phyloP scores from a whole-genome alignment of 176 grass and related monocot genomes.

The Phoenix dactylifera region DNA sequence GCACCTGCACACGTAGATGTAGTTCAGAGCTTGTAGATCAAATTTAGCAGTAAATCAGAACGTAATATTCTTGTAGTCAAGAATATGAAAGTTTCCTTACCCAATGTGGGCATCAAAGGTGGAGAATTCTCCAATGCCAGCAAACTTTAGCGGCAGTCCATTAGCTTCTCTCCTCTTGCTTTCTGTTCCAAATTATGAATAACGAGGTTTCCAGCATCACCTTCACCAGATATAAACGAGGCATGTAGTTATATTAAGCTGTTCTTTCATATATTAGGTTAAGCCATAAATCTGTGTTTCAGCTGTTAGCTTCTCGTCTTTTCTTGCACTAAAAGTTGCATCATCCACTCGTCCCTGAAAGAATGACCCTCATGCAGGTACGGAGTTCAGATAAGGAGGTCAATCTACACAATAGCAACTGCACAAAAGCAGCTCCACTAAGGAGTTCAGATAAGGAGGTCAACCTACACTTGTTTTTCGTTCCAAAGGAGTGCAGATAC shows the following conservation, averaged over 20 bases:
- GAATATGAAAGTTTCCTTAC: constrained; percentile 18
- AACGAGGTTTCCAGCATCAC: constrained; percentile 9
- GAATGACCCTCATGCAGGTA: constrained; percentile 7
- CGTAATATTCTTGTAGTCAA: too few species aligned
- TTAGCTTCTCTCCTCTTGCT: constrained; percentile 59
- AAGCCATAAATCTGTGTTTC: too few species aligned
- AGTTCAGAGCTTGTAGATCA: too few species aligned
- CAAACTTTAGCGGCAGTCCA: constrained; percentile 83
- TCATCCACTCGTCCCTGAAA: constrained; percentile 8
- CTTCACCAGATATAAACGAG: neutral
- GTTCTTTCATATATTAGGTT: too few species aligned
- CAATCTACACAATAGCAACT: neutral
- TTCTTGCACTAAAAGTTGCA: constrained; percentile 10
- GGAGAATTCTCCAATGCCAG: constrained; percentile 35
- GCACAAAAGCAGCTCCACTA: neutral
- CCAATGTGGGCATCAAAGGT: constrained; percentile 63
- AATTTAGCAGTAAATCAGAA: too few species aligned
- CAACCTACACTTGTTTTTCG: constrained; percentile 1
- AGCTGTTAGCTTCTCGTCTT: too few species aligned
- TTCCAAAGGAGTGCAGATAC: neutral
- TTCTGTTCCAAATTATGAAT: constrained; percentile 50
- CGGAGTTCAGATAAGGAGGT: neutral
- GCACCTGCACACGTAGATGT: neutral
- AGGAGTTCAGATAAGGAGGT: constrained; percentile 22
- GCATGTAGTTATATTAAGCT: neutral